Percentiles rank a stretch among this genome's conserved stretches.
These are phyloP conservation scores for Onygenales sp. DNA, from an alignment of 2,329 filamentous ascomycete species.

Conservation along the genomic window DNA sequence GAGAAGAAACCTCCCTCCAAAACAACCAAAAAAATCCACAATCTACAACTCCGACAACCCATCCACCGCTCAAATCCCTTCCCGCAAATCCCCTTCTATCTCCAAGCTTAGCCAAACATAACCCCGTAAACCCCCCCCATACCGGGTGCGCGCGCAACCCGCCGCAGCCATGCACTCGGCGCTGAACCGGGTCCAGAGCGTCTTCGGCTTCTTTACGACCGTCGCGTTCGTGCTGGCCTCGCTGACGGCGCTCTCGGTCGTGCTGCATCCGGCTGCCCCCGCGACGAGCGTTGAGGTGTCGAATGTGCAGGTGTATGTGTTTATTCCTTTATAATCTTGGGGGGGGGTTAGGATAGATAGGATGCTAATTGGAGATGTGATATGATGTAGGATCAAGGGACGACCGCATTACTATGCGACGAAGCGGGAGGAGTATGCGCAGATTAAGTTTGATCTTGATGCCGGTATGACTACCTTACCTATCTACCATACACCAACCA, in stretches of 20 bases:
- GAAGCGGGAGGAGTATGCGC: constrained; percentile 91
- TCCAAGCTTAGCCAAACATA: too few relatives aligned
- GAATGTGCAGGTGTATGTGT: constrained; percentile 73
- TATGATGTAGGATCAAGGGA: constrained; percentile 60
- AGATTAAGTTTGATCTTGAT: constrained; percentile 86
- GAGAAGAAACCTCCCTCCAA: too few relatives aligned
- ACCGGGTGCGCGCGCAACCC: background rate
- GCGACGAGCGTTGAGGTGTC: constrained; percentile 43
- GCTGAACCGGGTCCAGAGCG: constrained; percentile 75
- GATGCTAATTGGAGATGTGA: too few relatives aligned
- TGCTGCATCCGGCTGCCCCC: constrained; percentile 44
- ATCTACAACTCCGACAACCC: too few relatives aligned
- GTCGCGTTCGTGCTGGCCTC: constrained; percentile 73
- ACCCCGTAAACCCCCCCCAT: background rate
- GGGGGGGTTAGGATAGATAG: too few relatives aligned
- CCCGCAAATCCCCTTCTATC: too few relatives aligned
- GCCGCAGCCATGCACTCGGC: constrained; percentile 70
- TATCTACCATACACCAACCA: background rate
- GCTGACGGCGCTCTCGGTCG: constrained; percentile 70
- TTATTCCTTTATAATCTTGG: constrained; percentile 7
- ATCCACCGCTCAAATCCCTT: too few relatives aligned
- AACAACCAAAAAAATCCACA: too few relatives aligned
- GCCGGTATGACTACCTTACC: constrained; percentile 42
- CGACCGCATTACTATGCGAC: constrained; percentile 91
- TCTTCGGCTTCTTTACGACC: constrained; percentile 97